A percentile compares a stretch with the other conserved stretches of the same genome.
Conservation (phyloP, 2,329 filamentous ascomycete genomes). For the Pseudopyrenochaeta lycopersici region DNA sequence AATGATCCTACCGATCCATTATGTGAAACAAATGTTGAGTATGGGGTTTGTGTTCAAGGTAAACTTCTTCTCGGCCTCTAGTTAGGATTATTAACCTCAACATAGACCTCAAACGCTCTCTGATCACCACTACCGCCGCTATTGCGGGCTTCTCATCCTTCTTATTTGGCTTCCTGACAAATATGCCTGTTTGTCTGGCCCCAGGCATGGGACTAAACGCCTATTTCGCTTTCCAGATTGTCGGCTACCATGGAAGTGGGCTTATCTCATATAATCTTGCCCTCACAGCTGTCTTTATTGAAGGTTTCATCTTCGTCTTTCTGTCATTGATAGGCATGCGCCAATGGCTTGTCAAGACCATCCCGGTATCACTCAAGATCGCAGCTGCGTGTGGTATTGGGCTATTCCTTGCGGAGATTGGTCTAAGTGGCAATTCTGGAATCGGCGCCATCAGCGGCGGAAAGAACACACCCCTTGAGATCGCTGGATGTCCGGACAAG, state of each 20-base stretch:
- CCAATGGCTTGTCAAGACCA: slow-evolving; percentile 85
- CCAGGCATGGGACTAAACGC: slow-evolving; percentile 71
- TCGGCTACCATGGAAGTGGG: slow-evolving; percentile 78
- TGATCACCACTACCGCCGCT: slow-evolving; percentile 85
- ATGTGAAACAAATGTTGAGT: slow-evolving; percentile 66
- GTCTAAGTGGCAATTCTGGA: slow-evolving; percentile 79
- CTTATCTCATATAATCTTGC: slow-evolving; percentile 77
- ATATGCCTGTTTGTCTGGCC: slow-evolving; percentile 63
- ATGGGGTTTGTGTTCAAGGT: slow-evolving; percentile 65
- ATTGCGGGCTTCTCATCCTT: slow-evolving; percentile 81
- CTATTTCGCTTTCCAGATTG: slow-evolving; percentile 84
- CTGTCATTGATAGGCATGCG: slow-evolving; percentile 82
- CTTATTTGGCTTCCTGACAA: slow-evolving; percentile 82
- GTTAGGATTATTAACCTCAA: background rate
- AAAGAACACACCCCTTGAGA: slow-evolving; percentile 71
- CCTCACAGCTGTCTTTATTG: slow-evolving; percentile 85
- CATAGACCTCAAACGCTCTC: slow-evolving; percentile 72
- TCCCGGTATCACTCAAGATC: slow-evolving; percentile 84
- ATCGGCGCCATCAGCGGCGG: slow-evolving; percentile 78
- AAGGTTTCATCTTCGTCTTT: slow-evolving; percentile 84
- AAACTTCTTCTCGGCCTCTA: background rate
- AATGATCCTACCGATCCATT: slow-evolving; percentile 55
- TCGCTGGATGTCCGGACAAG: slow-evolving; percentile 76
- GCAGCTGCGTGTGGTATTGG: slow-evolving; percentile 88
- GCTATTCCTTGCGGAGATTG: slow-evolving; percentile 78